Base-by-base conservation (phyloP, 73 alveolate species). In the Paramecium sexaurelia region DNA sequence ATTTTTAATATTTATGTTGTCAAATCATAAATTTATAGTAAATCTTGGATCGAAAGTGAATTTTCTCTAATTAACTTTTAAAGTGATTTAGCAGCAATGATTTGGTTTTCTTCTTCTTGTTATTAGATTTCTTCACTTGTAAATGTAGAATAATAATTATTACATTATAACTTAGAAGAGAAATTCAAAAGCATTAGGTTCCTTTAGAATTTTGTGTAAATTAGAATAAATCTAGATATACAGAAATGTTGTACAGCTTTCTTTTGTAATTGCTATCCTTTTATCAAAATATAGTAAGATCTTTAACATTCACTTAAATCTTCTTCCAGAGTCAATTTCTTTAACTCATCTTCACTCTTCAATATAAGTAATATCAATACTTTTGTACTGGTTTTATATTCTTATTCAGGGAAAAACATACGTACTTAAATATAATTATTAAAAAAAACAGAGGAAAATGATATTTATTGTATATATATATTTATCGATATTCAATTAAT, bases 281-380 rank as follows among this genome's bases (percentile, higher is more conserved):
- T 88, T 22, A 91, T 88, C 19, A 88, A 36, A 19, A 88, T 88
- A 22, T 69, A 35, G 71, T 41, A 69, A 15, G 94, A 51, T 88
- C 94, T 88, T 33, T 88, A 47, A 35, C 66, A 55, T 51, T 88
- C 94, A 37, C 68, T 57, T 36, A 88, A 36, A 82, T 88, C 69
- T 33, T 88, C 94, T 61, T 88, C 94, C 22, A 88, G 45, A 68
- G 94, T 88, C 36, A 88, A 55, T 55, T 82, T 68, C 41, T 88
- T 88, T 17, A 88, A 36, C 41, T 88, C 94, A 7, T 88, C 94
- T 69, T 88, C 94, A 43, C 88, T 68, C 94, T 88, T 41, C 9
- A 7, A 19, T 24, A 10, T 36, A 78, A 17, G 15, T 2, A 24
- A 27, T n/a, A 40, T 24, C n/a, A 7, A 15, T 78, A 78, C 90